Evolutionary conservation across 1,284 basidiomycete species (phyloP).

Genomic region (Ustilago lituana): DNA sequence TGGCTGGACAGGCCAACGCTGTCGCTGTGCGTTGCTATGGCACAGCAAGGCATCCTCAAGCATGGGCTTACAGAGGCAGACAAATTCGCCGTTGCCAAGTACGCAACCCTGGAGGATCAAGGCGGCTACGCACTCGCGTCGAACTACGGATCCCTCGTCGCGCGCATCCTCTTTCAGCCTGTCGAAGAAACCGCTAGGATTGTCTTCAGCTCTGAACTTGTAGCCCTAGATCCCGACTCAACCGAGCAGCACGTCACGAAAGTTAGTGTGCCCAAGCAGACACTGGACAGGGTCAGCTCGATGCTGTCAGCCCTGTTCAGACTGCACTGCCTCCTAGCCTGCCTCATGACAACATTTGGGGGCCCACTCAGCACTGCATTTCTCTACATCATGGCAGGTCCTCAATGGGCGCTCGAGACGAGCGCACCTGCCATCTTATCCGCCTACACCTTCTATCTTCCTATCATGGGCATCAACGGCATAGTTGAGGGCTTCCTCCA

Average conservation of each 20-base stretch:
- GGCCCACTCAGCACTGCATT: conserved; percentile 50
- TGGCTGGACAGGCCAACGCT: conserved; percentile 33
- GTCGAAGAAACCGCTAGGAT: conserved; percentile 61
- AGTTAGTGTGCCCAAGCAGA: too few relatives aligned
- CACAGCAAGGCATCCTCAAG: conserved; percentile 85
- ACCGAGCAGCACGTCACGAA: background rate
- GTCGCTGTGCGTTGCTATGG: conserved; percentile 79
- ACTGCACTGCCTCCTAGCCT: conserved; percentile 49
- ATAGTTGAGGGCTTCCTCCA: conserved; percentile 64
- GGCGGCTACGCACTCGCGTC: conserved; percentile 65
- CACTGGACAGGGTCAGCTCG: background rate
- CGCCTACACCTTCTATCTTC: conserved; percentile 58
- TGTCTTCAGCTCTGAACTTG: conserved; percentile 39
- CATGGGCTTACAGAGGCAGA: conserved; percentile 96
- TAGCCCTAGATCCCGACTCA: conserved; percentile 4
- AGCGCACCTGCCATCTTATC: conserved; percentile 54
- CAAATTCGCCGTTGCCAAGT: conserved; percentile 72
- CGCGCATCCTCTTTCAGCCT: conserved; percentile 64
- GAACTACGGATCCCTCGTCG: conserved; percentile 64
- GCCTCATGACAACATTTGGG: conserved; percentile 49
- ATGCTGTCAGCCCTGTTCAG: conserved; percentile 50
- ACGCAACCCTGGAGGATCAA: conserved; percentile 59
- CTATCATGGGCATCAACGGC: conserved; percentile 64
- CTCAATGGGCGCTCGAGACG: conserved; percentile 53
- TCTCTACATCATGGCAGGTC: conserved; percentile 59